These are phyloP conservation scores for Barbatosphaeria neglecta DNA, from an alignment of 495 filamentous ascomycete species.

Conservation along the genomic window DNA sequence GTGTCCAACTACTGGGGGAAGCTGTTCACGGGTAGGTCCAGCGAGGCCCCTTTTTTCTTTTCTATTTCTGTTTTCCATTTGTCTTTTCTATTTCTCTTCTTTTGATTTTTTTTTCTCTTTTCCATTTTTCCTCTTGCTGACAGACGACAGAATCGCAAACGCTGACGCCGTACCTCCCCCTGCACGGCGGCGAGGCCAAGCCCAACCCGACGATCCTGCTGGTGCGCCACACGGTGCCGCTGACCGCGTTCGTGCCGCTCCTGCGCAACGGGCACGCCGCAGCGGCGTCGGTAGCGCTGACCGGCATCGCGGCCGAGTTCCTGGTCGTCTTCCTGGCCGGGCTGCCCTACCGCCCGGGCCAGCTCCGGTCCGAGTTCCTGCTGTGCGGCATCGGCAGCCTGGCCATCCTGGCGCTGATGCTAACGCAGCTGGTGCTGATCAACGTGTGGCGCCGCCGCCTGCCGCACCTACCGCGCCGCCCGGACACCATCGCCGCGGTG, in stretches of 20 bases:
- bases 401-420: constrained; percentile 12
- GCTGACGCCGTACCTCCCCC: constrained; percentile 7
- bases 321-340: constrained; percentile 16
- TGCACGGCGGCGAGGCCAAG: constrained; percentile 2
- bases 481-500: constrained; percentile 10
- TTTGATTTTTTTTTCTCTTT: no score
- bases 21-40: constrained; percentile 9
- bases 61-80: no score
- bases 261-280: constrained; percentile 9
- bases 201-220: constrained; percentile 14
- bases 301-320: constrained; percentile 13
- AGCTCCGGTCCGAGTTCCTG: constrained; percentile 15
- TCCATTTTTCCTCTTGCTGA: no score
- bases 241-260: constrained; percentile 16
- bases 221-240: constrained; percentile 9
- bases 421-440: constrained; percentile 7
- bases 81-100: no score
- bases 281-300: constrained; percentile 12
- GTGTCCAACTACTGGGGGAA: constrained; percentile 10
- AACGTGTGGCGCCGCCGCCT: constrained; percentile 7
- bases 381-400: constrained; percentile 10
- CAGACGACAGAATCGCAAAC: constrained; percentile 13
- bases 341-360: constrained; percentile 18
- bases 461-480: constrained; percentile 9
- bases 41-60: no score